Evolutionary conservation across 306 rosid genomes (phyloP), one percentile per base, ranked within the genome.

Genomic region (Malus sylvestris): DNA sequence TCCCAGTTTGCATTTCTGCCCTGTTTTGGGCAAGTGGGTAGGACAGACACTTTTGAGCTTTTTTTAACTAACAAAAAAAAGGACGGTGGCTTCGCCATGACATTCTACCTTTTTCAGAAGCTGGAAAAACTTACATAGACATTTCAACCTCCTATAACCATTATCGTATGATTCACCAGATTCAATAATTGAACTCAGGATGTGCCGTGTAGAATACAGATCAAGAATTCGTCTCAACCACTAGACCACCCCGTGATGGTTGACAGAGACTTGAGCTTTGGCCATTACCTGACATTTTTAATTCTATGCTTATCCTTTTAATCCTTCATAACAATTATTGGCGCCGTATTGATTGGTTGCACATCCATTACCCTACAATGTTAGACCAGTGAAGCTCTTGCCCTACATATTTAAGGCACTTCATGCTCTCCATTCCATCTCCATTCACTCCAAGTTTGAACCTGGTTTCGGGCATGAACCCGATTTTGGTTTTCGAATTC

Each of bases 371-470:
- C 38, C 67, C 18, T 61, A 61, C 72, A 70, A 58, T 9, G 12
- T 20, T 63, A 55, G 22, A 25, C 29, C 61, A 44, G 40, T 73
- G 52, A 79, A 29, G 33, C 65, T 61, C 32, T 12, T 65, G 75
- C 60, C 77, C 77, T 45, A 63, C 80, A 22, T 14, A 70, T 78
- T 74, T 25, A 74, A 74, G 68, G 19, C 59, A 35, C 23, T 32
- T 19, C 25, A 12, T 38, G 16, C 44, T 5, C 20, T 15, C 55
- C 55, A 49, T 5, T 18, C 19, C 16, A 1, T 33, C 77, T 83
- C 68, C 75, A 69, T 78, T 80, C 53, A 66, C 6, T 66, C 59
- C 46, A 71, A 74, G 49, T 69, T 77, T 66, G 77, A 66, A 76
- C 63, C 55, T 52, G 62, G 29, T 58, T 58, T 18, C 55, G 20